A percentile compares a stretch with the other conserved stretches of the same genome.
Evolutionary conservation across 352 stramenopile genomes (phyloP).

Genomic region (Pythium periplocum): DNA sequence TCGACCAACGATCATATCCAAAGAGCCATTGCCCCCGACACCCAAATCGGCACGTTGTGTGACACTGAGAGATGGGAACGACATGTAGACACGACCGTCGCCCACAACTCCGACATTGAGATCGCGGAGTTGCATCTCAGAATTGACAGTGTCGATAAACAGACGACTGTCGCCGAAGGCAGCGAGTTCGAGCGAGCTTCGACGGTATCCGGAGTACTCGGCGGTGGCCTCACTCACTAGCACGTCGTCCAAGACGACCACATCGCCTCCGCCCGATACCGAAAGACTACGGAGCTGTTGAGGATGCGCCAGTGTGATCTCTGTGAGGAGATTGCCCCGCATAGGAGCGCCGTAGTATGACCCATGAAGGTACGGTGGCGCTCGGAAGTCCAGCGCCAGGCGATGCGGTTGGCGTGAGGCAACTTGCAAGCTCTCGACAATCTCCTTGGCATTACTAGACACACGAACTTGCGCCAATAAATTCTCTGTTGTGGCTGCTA

Average conservation of each 20-base stretch:
- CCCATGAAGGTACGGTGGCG: background rate
- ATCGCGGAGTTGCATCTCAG: background rate
- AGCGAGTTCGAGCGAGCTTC: background rate
- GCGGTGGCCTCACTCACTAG: background rate
- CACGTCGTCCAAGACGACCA: constrained; percentile 9
- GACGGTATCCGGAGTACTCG: background rate
- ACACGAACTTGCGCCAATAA: constrained; percentile 6
- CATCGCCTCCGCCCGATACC: constrained; percentile 9
- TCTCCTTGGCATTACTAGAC: constrained; percentile 5
- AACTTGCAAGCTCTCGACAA: constrained; percentile 6
- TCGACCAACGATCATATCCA: background rate
- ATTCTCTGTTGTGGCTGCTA: background rate
- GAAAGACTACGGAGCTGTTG: constrained; percentile 2
- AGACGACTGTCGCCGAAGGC: constrained; percentile 3
- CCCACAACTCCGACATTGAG: constrained; percentile 5
- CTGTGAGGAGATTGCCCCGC: constrained; percentile 6
- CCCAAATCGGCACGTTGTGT: background rate
- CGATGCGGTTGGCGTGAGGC: constrained; percentile 2
- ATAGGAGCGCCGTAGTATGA: background rate
- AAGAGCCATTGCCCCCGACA: background rate
- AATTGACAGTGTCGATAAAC: constrained; percentile 1
- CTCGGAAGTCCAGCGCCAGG: constrained; percentile 2
- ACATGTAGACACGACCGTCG: background rate
- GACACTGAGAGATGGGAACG: constrained; percentile 1
- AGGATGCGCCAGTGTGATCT: constrained; percentile 7